A percentile compares a stretch with the other conserved stretches of the same genome.
phyloP scores from a whole-genome alignment of 768 basidiomycete genomes.

The Vararia minispora region DNA sequence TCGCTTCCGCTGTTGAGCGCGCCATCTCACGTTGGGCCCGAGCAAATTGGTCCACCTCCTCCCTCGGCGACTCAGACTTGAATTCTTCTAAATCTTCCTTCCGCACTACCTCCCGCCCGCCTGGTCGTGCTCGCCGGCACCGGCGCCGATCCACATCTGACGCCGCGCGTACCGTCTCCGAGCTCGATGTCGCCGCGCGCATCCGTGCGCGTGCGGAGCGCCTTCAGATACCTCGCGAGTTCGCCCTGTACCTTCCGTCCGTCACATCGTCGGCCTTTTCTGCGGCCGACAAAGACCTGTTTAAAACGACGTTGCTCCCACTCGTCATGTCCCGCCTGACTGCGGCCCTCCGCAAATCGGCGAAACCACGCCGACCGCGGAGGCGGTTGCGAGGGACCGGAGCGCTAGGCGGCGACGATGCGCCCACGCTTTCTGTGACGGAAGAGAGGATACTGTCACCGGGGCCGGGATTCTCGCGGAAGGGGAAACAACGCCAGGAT shows the following conservation, averaged over 20 bases:
- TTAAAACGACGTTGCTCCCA: conserved; percentile 13
- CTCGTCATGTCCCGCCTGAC: conserved; percentile 12
- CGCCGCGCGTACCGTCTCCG: conserved; percentile 42
- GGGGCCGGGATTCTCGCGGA: too few relatives aligned
- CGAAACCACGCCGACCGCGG: conserved; percentile 11
- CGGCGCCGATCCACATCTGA: conserved; percentile 33
- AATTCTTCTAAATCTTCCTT: conserved; percentile 30
- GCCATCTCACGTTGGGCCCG: conserved; percentile 68
- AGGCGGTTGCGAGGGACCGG: conserved; percentile 2
- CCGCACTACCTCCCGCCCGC: conserved; percentile 28
- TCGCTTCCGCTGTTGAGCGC: conserved; percentile 50
- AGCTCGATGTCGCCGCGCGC: conserved; percentile 48
- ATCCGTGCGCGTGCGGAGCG: conserved; percentile 54
- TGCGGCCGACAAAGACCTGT: conserved; percentile 2
- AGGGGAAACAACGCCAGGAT: conserved; percentile 31
- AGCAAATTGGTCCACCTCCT: conserved; percentile 32
- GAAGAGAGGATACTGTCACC: too few relatives aligned
- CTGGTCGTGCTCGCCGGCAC: conserved; percentile 27
- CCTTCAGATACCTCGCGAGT: conserved; percentile 48
- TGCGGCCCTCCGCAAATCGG: conserved; percentile 10
- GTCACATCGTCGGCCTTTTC: conserved; percentile 8
- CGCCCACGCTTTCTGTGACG: too few relatives aligned
- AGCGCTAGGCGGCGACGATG: conserved; percentile 1
- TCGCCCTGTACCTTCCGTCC: conserved; percentile 56
- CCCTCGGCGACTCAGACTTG: conserved; percentile 33